These are phyloP conservation scores for Ampelomyces quisqualis DNA, from an alignment of 2,329 filamentous ascomycete genomes.

Conservation along the genomic window DNA sequence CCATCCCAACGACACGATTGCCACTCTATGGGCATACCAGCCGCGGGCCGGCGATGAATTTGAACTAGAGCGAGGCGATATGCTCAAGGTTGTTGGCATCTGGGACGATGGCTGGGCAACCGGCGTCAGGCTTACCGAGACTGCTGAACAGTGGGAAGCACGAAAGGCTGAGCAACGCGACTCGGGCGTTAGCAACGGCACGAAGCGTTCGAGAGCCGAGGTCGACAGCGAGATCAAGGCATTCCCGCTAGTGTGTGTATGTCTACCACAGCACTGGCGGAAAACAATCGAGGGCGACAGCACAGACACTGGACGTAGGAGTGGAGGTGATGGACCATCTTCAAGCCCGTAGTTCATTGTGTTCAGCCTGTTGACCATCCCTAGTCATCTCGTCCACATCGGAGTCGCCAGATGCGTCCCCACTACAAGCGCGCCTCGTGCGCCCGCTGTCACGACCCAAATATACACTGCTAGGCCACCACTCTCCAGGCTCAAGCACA, in stretches of 20 bases:
- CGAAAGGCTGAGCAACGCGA: constrained; percentile 78
- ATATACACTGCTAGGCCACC: constrained; percentile 15
- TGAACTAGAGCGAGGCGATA: constrained; percentile 87
- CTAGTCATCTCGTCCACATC: constrained; percentile 28
- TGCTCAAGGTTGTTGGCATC: constrained; percentile 97
- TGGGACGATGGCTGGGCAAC: constrained; percentile 99
- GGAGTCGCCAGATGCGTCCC: constrained; percentile 13
- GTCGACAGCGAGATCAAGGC: constrained; percentile 84
- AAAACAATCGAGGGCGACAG: constrained; percentile 91
- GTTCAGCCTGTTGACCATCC: constrained; percentile 27
- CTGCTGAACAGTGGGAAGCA: constrained; percentile 85
- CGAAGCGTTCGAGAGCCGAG: constrained; percentile 43
- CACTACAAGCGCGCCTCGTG: constrained; percentile 4
- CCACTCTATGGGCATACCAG: constrained; percentile 95
- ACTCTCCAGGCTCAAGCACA: constrained; percentile 36
- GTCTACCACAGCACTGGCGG: constrained; percentile 91
- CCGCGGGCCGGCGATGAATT: constrained; percentile 93
- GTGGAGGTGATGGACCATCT: constrained; percentile 38
- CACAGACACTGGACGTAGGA: constrained; percentile 34
- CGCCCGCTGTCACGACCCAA: constrained; percentile 1
- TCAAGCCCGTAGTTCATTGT: constrained; percentile 28
- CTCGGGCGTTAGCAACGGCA: constrained; percentile 86
- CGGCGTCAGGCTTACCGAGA: constrained; percentile 77
- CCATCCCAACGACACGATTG: constrained; percentile 83
- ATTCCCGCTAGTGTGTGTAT: constrained; percentile 95